These are phyloP conservation scores for Trichoderma asperellum DNA, from an alignment of 2,329 filamentous ascomycete species.

Conservation along the genomic window DNA sequence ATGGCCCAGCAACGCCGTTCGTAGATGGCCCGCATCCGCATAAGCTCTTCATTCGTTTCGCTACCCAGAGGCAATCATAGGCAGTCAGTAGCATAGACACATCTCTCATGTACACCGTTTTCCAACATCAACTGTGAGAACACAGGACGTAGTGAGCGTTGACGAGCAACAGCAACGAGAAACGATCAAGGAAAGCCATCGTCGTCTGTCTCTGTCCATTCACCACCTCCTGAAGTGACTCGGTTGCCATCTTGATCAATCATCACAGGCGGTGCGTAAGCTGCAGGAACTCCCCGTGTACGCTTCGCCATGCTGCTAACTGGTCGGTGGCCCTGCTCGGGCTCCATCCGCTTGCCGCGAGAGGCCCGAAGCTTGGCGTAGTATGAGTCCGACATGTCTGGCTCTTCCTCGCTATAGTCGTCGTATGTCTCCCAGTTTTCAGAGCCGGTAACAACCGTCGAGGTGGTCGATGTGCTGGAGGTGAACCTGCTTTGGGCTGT, in stretches of 20 bases:
- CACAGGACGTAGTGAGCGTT: neutral
- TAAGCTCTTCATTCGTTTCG: conserved; percentile 22
- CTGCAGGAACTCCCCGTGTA: conserved; percentile 56
- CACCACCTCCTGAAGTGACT: conserved; percentile 66
- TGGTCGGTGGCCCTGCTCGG: conserved; percentile 51
- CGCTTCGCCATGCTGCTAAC: conserved; percentile 56
- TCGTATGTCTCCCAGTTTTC: conserved; percentile 99
- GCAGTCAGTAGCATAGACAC: conserved; percentile 18
- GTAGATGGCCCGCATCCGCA: conserved; percentile 30
- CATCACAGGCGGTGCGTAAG: conserved; percentile 53
- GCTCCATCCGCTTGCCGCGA: conserved; percentile 65
- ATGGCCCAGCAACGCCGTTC: conserved; percentile 2
- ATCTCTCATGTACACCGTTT: conserved; percentile 16
- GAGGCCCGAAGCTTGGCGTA: conserved; percentile 76
- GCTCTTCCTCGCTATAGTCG: conserved; percentile 75
- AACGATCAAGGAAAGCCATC: conserved; percentile 50
- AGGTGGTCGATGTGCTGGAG: conserved; percentile 67
- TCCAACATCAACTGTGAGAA: neutral
- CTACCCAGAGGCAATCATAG: neutral
- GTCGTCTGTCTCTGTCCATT: conserved; percentile 72
- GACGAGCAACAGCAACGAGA: neutral
- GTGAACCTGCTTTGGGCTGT: conserved; percentile 64
- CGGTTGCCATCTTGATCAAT: conserved; percentile 64
- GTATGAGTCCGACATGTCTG: conserved; percentile 77
- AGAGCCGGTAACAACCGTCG: conserved; percentile 77